These are phyloP conservation scores for Trichophyton schoenleinii DNA, from an alignment of 2,329 filamentous ascomycete genomes.

Conservation along the genomic window DNA sequence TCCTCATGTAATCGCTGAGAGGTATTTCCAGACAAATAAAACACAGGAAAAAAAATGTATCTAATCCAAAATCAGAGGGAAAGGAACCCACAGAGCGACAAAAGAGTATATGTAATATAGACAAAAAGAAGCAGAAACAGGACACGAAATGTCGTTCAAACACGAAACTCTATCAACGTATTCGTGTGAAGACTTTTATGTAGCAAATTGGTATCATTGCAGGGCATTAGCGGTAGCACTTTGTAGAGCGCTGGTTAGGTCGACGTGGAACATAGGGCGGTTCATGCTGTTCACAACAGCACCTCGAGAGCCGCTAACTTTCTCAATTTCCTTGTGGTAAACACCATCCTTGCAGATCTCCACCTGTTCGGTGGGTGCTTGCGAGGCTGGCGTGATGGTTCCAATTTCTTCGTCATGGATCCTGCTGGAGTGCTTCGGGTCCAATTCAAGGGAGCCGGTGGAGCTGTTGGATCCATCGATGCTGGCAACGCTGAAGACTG, in stretches of 20 bases:
- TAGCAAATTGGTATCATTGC: background rate
- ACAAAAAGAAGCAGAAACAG: background rate
- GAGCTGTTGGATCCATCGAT: slow-evolving; percentile 61
- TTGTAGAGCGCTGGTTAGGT: slow-evolving; percentile 78
- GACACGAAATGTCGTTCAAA: background rate
- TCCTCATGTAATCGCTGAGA: slow-evolving; percentile 2
- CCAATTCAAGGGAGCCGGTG: slow-evolving; percentile 53
- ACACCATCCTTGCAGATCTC: background rate
- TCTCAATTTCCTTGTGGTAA: slow-evolving; percentile 5
- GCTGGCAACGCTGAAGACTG: slow-evolving; percentile 89
- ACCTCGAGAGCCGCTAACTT: slow-evolving; percentile 24
- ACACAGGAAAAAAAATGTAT: background rate
- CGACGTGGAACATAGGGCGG: slow-evolving; percentile 84
- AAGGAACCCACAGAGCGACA: background rate
- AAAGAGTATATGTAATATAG: background rate
- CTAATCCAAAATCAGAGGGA: background rate
- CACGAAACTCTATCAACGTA: background rate
- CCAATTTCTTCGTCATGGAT: slow-evolving; percentile 13
- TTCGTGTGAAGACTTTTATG: background rate
- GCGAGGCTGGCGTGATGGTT: background rate
- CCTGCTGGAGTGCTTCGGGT: slow-evolving; percentile 19
- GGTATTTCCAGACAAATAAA: background rate
- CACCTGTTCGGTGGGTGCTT: background rate
- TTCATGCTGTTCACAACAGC: slow-evolving; percentile 76
- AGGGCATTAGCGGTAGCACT: slow-evolving; percentile 66